These are phyloP conservation scores for Diaporthe australafricana DNA, from an alignment of 2,329 filamentous ascomycete genomes.

Conservation along the genomic window DNA sequence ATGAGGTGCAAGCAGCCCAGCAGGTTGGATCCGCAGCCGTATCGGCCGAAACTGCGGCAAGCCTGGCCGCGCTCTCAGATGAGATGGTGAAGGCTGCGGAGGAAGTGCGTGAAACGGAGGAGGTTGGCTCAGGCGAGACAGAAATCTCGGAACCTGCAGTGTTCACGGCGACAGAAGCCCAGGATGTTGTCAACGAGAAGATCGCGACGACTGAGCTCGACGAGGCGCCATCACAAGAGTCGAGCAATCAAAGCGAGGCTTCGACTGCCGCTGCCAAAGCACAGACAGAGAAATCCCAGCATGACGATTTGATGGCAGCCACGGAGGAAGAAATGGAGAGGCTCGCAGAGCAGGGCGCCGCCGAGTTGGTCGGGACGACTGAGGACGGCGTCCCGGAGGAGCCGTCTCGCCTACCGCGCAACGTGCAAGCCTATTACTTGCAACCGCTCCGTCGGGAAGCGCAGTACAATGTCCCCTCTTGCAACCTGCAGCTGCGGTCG, in stretches of 20 bases:
- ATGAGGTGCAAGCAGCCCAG: neutral
- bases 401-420: conserved; percentile 73
- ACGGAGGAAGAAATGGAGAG: neutral
- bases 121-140: conserved; percentile 7
- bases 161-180: conserved; percentile 23
- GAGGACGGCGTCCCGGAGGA: conserved; percentile 40
- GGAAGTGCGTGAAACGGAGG: conserved; percentile 27
- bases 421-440: conserved; percentile 87
- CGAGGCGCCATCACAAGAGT: neutral
- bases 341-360: neutral
- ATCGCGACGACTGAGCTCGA: neutral
- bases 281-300: neutral
- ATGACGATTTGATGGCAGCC: neutral
- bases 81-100: conserved; percentile 27
- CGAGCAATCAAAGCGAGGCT: neutral
- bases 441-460: conserved; percentile 82
- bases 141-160: neutral
- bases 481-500: conserved; percentile 92
- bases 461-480: conserved; percentile 82
- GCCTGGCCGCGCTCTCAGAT: neutral
- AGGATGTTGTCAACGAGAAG: conserved; percentile 25
- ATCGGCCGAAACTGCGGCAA: neutral
- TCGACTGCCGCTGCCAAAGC: neutral
- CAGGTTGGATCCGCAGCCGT: neutral
- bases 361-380: neutral